Conservation (phyloP, 1,139 yeast genomes). For the Taiozyma sp. region DNA sequence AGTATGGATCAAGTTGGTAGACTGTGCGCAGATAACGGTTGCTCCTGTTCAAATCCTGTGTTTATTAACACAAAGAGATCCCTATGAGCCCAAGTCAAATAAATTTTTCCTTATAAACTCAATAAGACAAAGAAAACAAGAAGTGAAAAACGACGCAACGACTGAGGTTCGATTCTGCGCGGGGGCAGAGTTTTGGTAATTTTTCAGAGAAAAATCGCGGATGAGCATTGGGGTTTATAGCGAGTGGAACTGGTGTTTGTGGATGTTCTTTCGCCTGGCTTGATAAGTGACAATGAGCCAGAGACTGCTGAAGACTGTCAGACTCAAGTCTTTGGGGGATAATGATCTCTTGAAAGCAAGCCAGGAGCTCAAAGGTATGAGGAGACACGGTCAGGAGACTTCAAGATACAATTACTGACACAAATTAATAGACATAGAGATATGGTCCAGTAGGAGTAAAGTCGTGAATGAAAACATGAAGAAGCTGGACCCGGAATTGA, state of each 20-base stretch:
- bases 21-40: not conserved
- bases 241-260: not conserved
- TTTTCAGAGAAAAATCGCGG: not conserved
- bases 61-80: not conserved
- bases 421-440: slow-evolving; percentile 14
- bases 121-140: not conserved
- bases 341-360: not conserved
- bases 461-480: slow-evolving; percentile 17
- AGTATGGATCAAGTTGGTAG: not conserved
- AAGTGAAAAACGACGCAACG: not conserved
- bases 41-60: not conserved
- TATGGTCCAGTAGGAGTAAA: slow-evolving; percentile 22
- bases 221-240: not conserved
- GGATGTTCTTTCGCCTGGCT: not conserved
- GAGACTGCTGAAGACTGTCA: slow-evolving; percentile 9
- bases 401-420: not conserved
- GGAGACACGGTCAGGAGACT: not conserved
- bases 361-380: not conserved
- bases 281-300: slow-evolving; percentile 9
- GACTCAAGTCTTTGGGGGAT: not conserved
- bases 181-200: not conserved
- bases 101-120: not conserved
- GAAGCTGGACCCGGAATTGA: slow-evolving; percentile 2
- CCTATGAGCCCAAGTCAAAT: not conserved
- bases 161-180: not conserved